These are phyloP conservation scores for Lactarius quietus DNA, from an alignment of 768 basidiomycete genomes.

Conservation along the genomic window DNA sequence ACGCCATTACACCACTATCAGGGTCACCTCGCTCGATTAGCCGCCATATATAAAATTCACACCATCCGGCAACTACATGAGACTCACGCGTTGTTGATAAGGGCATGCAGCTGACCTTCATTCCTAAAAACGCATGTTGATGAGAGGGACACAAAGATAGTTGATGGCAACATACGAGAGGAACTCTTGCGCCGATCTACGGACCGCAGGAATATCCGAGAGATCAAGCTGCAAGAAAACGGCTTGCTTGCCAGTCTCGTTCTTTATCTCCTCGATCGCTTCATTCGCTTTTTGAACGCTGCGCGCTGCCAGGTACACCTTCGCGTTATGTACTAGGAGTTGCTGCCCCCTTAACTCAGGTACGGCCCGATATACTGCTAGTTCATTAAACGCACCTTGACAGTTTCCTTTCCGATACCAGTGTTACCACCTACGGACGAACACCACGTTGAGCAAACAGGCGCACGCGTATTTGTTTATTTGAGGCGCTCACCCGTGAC, in stretches of 20 bases:
- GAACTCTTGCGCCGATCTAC: slow-evolving; percentile 40
- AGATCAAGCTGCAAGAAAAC: slow-evolving; percentile 47
- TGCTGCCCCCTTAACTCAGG: too few species aligned
- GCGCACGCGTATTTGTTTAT: slow-evolving; percentile 47
- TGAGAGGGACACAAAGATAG: slow-evolving; percentile 27
- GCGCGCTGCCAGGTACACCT: slow-evolving; percentile 59
- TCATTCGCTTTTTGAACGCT: slow-evolving; percentile 41
- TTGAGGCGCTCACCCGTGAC: slow-evolving; percentile 29
- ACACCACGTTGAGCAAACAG: slow-evolving; percentile 9
- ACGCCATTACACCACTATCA: slow-evolving; percentile 46
- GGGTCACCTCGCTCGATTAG: neutral
- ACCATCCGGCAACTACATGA: neutral
- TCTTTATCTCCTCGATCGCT: slow-evolving; percentile 53
- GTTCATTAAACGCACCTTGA: slow-evolving; percentile 40
- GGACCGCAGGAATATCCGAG: slow-evolving; percentile 37
- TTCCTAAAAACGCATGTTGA: slow-evolving; percentile 31
- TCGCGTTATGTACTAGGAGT: slow-evolving; percentile 58
- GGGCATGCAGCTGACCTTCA: slow-evolving; percentile 45
- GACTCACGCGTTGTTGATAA: slow-evolving; percentile 51
- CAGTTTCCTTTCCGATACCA: slow-evolving; percentile 59
- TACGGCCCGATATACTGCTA: neutral
- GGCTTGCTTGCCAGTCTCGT: slow-evolving; percentile 41
- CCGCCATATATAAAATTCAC: neutral
- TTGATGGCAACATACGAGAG: slow-evolving; percentile 29
- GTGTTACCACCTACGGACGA: slow-evolving; percentile 34